Evolutionary conservation across 306 rosid species (phyloP).

Genomic region (Ziziphus jujuba): DNA sequence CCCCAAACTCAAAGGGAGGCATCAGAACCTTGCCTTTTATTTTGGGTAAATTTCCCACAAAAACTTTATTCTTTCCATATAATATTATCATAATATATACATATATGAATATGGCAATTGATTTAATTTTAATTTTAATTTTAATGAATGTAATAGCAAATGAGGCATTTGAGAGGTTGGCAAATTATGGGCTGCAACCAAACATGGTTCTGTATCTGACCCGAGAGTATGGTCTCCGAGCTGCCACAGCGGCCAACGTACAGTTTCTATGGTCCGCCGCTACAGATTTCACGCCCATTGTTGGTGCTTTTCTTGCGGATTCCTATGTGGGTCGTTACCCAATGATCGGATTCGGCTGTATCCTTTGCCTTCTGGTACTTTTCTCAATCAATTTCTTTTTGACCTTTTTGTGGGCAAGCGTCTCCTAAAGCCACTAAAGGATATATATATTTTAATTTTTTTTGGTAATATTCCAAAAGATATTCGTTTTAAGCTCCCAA

Average conservation of each 20-base stretch:
- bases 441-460: no score
- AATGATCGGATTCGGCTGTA: constrained; percentile 44
- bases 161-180: constrained; percentile 46
- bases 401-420: no score
- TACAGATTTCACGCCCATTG: constrained; percentile 39
- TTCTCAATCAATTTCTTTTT: not conserved
- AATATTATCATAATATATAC: no score
- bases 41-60: no score
- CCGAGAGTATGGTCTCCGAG: constrained; percentile 28
- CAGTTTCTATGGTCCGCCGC: constrained; percentile 46
- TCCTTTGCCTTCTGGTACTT: constrained; percentile 44
- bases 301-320: constrained; percentile 55
- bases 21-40: no score
- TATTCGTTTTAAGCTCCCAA: not conserved
- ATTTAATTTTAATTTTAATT: no score
- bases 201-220: constrained; percentile 53
- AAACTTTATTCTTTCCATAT: no score
- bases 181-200: constrained; percentile 45
- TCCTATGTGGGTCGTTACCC: constrained; percentile 49
- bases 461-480: no score
- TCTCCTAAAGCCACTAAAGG: not conserved
- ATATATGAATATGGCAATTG: no score
- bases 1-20: no score
- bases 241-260: constrained; percentile 33
- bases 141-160: constrained; percentile 29